phyloP scores from a whole-genome alignment of 305 asterid genomes.

The Fraxinus dipetala region DNA sequence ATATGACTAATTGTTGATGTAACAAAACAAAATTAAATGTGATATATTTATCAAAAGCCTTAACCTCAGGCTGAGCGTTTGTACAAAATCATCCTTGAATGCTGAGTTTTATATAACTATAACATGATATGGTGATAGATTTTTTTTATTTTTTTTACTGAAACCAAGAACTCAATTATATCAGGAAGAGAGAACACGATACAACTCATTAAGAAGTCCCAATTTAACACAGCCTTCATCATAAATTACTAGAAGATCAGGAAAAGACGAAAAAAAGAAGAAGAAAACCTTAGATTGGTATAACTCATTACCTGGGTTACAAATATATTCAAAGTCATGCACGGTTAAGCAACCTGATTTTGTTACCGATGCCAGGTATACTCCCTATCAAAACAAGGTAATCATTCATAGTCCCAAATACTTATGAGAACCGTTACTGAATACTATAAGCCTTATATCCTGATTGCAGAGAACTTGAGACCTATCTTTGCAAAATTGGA shows the following conservation, averaged over 20 bases:
- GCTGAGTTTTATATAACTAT: neutral
- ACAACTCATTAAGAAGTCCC: neutral
- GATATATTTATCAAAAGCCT: neutral
- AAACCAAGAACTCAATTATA: neutral
- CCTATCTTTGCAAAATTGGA: neutral
- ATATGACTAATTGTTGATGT: neutral
- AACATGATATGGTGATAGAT: neutral
- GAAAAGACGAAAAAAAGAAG: constrained; percentile 1
- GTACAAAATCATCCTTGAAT: neutral
- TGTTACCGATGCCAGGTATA: constrained; percentile 87
- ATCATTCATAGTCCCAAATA: constrained; percentile 12
- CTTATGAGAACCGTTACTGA: constrained; percentile 1
- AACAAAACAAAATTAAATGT: neutral
- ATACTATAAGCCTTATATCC: constrained; percentile 4
- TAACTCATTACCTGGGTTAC: constrained; percentile 51
- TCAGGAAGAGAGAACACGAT: neutral
- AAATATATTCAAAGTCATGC: constrained; percentile 77
- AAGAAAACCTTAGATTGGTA: neutral
- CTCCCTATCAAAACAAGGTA: constrained; percentile 55
- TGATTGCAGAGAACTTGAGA: neutral
- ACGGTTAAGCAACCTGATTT: constrained; percentile 85
- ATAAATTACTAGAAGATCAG: constrained; percentile 9
- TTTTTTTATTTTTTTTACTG: too few species aligned
- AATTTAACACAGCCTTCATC: constrained; percentile 13
- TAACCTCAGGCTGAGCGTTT: neutral